Evolutionary conservation across 257 asterid genomes (phyloP).

Genomic region (Forsythia viridissima): DNA sequence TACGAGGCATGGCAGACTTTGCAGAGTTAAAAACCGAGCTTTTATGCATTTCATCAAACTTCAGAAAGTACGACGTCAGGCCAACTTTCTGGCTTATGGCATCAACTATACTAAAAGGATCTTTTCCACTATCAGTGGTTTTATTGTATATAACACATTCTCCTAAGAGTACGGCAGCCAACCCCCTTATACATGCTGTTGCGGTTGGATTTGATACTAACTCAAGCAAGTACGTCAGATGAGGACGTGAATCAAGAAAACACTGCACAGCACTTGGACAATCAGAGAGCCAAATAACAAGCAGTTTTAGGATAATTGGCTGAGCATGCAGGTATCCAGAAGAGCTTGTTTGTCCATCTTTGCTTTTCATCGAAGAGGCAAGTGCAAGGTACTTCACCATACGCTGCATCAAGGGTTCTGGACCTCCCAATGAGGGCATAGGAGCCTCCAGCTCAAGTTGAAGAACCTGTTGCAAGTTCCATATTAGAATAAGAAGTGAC

Average conservation of each 20-base stretch:
- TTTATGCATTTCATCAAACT: conserved; percentile 81
- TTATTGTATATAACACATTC: conserved; percentile 69
- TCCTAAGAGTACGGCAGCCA: conserved; percentile 79
- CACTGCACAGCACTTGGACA: conserved; percentile 86
- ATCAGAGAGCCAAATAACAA: conserved; percentile 73
- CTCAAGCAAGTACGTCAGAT: conserved; percentile 84
- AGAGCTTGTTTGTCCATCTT: conserved; percentile 60
- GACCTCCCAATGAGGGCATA: conserved; percentile 59
- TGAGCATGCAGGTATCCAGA: conserved; percentile 49
- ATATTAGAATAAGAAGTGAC: conserved; percentile 18
- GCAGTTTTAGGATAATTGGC: conserved; percentile 79
- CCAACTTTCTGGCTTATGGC: conserved; percentile 82
- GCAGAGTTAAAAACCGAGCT: conserved; percentile 66
- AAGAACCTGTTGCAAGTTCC: conserved; percentile 63
- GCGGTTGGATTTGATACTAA: conserved; percentile 60
- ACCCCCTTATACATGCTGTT: conserved; percentile 64
- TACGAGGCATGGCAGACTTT: conserved; percentile 55
- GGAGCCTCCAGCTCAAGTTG: conserved; percentile 79
- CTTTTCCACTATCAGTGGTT: conserved; percentile 50
- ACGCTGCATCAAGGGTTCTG: conserved; percentile 89
- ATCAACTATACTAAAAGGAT: conserved; percentile 71
- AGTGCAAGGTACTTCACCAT: conserved; percentile 89
- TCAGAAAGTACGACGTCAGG: conserved; percentile 65
- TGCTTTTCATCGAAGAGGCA: conserved; percentile 68
- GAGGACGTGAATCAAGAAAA: conserved; percentile 85